Evolutionary conservation across 1,284 basidiomycete genomes (phyloP), one percentile per base, ranked within the genome.

Genomic region (Flammula alnicola): DNA sequence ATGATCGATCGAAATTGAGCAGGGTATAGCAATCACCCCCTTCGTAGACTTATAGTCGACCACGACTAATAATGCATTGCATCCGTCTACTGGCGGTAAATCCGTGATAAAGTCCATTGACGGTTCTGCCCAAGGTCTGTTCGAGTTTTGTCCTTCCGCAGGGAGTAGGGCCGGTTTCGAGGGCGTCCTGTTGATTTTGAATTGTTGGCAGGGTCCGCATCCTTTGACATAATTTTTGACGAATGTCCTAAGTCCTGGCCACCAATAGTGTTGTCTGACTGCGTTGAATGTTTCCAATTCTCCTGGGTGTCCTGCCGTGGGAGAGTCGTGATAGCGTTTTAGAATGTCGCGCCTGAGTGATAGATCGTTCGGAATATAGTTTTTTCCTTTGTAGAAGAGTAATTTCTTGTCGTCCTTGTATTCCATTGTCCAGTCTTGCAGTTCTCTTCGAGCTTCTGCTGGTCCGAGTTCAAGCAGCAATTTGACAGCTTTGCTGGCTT

Each of bases 41-140:
- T 81, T 79, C 7, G 72, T 73, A 20, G 76, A 61, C 10, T 61
- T 45, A 11, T 61, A 61, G 55, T 71, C 64, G 7, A 71, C 61
- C 7, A 72, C 58, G 12, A 67, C 62, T 10, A 72, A 47, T 6
- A 73, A 55, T n/a, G 58, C 49, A 27, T 70, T 68, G 2, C 61
- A 54, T 12, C 54, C 59, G 4, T 59, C 19, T 0, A 67, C 70
- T 6, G 6, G 4, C 0, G 78, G 78, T 0, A 81, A 62, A 14
- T 63, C 58, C 0, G 60, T 61, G 10, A 67, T 62, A 3, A 66
- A 52, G 47, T 68, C 66, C 56, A 60, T 59, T 0, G 56, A 44
- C 1, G 61, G 49, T 14, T 63, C 49, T 8, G 55, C 47, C 54
- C 63, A 68, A 0, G 61, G 63, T 44, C 52, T 19, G 0, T 27